Base-by-base conservation (phyloP, 2,329 filamentous ascomycete genomes). In the Zasmidium angulare region DNA sequence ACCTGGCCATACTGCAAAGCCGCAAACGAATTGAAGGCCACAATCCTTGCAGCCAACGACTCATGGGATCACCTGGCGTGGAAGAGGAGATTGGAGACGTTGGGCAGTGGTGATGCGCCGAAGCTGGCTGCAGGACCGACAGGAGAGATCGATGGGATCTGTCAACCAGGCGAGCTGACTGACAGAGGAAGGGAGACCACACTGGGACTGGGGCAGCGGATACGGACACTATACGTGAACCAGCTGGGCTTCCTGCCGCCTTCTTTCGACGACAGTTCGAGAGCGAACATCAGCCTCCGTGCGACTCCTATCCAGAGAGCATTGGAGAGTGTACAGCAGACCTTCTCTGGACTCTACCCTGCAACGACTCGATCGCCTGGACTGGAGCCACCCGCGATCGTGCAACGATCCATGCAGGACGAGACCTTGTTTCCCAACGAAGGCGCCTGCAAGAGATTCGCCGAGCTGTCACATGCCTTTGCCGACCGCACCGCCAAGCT, bases 1-100 rank as follows among this genome's bases (percentile, higher is more conserved):
- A 82, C 86, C 76, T 99, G 95, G 95, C 91, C 95, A 1, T 98
- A 97, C 77, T 99, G 95, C 78, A 84, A 85, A 65, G 85, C 88
- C 56, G 90, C 89, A 21, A 84, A 86, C 60, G 87, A 88, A 65
- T 83, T 98, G 72, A 85, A 81, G 23, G 84, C 84, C 60, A 81
- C 85, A 60, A 81, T 87, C 22, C 78, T 85, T 63, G 78, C 78
- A 43, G 82, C 77, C 49, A 80, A 81, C 57, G 81, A 81, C 69
- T 72, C 77, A 54, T 88, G 84, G 84, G 82, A 86, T 66, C 77
- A 77, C 1, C 78, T 89, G 60, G 79, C 82, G 67, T 89, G 85
- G 77, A 79, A 87, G 66, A 85, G 92, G 61, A 86, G 89, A 50
- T 82, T 97, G 50, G 95, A 99, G 76, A 89, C 89, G 0, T 95